These are phyloP conservation scores for Colletotrichum kahawae DNA, from an alignment of 2,329 filamentous ascomycete species.

Conservation along the genomic window DNA sequence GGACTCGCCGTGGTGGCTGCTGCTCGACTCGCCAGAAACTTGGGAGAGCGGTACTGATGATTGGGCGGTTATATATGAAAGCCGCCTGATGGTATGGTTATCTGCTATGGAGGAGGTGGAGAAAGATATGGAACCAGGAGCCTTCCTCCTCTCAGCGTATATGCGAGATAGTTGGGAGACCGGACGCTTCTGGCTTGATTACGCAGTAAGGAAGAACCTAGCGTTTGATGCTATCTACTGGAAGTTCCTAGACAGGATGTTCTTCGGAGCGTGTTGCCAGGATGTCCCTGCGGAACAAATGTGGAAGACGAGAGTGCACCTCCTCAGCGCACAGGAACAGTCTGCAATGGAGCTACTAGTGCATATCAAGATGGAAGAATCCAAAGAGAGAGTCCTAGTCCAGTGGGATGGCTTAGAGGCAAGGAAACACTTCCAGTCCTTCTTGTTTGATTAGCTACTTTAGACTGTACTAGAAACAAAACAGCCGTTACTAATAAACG, in stretches of 20 bases:
- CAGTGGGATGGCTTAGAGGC: no score
- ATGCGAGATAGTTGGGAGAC: constrained; percentile 43
- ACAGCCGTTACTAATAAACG: no score
- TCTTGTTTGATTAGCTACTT: no score
- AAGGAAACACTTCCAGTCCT: no score
- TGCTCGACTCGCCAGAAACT: constrained; percentile 34
- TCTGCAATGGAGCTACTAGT: no score
- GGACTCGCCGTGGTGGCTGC: constrained; percentile 43
- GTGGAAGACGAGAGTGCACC: no score
- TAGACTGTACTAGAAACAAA: no score
- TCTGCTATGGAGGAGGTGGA: constrained; percentile 34
- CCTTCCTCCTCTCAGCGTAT: constrained; percentile 29
- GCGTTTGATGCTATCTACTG: constrained; percentile 42
- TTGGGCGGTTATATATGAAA: constrained; percentile 36
- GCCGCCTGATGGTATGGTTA: constrained; percentile 36
- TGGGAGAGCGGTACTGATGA: constrained; percentile 33
- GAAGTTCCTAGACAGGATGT: constrained; percentile 33
- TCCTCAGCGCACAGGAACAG: no score
- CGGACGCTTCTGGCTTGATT: constrained; percentile 35
- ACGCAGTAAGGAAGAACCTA: constrained; percentile 32
- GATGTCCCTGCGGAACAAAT: no score
- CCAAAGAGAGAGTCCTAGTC: no score
- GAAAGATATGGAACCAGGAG: neutral
- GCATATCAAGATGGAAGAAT: no score
- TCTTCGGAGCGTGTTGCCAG: no score